Base-by-base conservation (phyloP, 164 flowering plant genomes). In the Chimonanthus salicifolius region DNA sequence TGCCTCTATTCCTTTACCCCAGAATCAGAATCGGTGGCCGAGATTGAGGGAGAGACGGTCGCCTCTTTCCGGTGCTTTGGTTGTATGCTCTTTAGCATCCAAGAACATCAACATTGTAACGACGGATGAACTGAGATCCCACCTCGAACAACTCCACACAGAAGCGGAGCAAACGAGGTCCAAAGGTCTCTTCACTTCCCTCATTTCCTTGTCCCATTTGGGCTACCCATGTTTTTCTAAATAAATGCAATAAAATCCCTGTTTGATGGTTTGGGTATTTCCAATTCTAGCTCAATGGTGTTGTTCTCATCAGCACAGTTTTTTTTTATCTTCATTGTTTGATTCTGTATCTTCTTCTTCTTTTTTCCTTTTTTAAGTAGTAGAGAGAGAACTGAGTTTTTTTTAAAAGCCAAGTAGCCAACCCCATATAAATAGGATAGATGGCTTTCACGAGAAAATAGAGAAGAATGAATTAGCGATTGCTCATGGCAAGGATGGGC, bases 91-190 rank as follows among this genome's bases (percentile, higher is more conserved):
- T 62, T 70, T 71, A 2, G 82, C 80, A 70, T 72, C 87, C 62
- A 58, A 68, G 62, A 77, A 33, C 69, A 74, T 72, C 68, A 65
- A 11, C 5, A 11, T 13, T 16, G 8, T 2, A 18, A 68, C 44
- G 3, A 46, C 86, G 3, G 83, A 85, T 65, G 80, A 83, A 68
- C 83, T 89, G 3, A 83, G 89, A n/a, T 18, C 76, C 15, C 87
- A 86, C 65, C 83, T 89, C 58, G 84, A 84, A 73, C 80, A 78
- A 70, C 88, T 89, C 69, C 88, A 86, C 76, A 68, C 78, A 5
- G 93, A 89, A 78, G 88, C 89, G 0, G 79, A 86, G 63, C 77
- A 62, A 74, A 72, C 91, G 63, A 81, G 87, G 75, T 64, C 81
- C 72, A 87, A 89, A 84, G 91, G 93, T 87, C 47, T 47, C 13